phyloP scores from a whole-genome alignment of 169 alveolate genomes.

The Fabrea salina region DNA sequence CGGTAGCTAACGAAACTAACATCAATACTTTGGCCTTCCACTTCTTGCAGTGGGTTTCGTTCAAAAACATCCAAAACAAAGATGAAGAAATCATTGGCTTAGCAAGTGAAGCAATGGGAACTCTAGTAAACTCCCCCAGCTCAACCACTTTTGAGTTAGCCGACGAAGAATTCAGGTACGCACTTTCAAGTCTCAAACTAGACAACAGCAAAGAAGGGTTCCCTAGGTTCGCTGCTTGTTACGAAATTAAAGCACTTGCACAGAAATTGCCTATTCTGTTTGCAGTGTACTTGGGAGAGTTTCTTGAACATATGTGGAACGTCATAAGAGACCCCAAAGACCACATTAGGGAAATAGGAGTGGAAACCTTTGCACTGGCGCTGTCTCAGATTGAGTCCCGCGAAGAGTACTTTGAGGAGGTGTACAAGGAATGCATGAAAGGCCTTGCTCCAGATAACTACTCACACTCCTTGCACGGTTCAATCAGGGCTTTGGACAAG shows the following conservation, averaged over 20 bases:
- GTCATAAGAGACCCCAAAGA: constrained; percentile 29
- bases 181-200: background rate
- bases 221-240: constrained; percentile 24
- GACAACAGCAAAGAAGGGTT: constrained; percentile 29
- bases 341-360: constrained; percentile 13
- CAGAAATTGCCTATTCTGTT: constrained; percentile 19
- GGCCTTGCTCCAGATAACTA: background rate
- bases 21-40: constrained; percentile 23
- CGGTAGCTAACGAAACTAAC: constrained; percentile 14
- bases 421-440: background rate
- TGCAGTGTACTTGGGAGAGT: constrained; percentile 24
- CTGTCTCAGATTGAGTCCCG: background rate
- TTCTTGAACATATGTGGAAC: constrained; percentile 26
- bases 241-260: constrained; percentile 29
- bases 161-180: constrained; percentile 29
- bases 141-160: constrained; percentile 37
- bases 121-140: constrained; percentile 15
- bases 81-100: constrained; percentile 18
- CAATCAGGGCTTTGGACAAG: background rate
- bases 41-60: constrained; percentile 26
- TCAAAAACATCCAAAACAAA: background rate
- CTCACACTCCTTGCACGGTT: background rate
- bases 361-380: constrained; percentile 15
- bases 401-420: constrained; percentile 17
- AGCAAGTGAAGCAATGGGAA: constrained; percentile 22